A percentile compares a stretch with the other conserved stretches of the same genome.
Conservation (phyloP, 805 yeast genomes). For the Yarrowia sp. region DNA sequence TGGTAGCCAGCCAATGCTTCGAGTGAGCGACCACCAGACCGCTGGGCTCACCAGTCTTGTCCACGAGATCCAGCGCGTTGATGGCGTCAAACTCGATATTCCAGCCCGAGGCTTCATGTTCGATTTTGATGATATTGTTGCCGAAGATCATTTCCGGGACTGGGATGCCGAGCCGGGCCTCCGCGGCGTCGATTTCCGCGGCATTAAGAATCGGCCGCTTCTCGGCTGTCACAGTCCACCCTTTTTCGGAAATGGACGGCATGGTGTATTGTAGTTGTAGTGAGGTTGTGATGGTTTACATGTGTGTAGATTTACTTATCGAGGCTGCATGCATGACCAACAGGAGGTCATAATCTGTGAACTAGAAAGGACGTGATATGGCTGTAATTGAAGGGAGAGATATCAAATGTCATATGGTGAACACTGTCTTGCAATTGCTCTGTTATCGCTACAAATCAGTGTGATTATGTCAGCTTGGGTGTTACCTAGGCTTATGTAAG, state of each 20-base stretch:
- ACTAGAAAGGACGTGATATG: too few relatives aligned
- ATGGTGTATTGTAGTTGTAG: not conserved
- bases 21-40: constrained; percentile 80
- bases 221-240: constrained; percentile 78
- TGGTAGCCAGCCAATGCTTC: constrained; percentile 69
- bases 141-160: constrained; percentile 99
- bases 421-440: not conserved
- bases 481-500: too few relatives aligned
- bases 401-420: not conserved
- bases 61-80: constrained; percentile 72
- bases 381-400: not conserved
- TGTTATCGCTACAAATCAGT: too few relatives aligned
- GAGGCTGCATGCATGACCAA: constrained; percentile 6
- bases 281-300: not conserved
- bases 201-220: constrained; percentile 80
- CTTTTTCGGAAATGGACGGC: constrained; percentile 43
- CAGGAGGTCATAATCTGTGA: constrained; percentile 19
- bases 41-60: constrained; percentile 58
- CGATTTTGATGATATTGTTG: constrained; percentile 67
- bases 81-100: constrained; percentile 72
- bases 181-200: constrained; percentile 73
- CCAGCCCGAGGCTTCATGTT: constrained; percentile 54
- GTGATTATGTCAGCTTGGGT: too few relatives aligned
- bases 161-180: constrained; percentile 70
- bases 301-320: constrained; percentile 11